phyloP scores from a whole-genome alignment of 352 stramenopile species.

The Pythium chondricola region DNA sequence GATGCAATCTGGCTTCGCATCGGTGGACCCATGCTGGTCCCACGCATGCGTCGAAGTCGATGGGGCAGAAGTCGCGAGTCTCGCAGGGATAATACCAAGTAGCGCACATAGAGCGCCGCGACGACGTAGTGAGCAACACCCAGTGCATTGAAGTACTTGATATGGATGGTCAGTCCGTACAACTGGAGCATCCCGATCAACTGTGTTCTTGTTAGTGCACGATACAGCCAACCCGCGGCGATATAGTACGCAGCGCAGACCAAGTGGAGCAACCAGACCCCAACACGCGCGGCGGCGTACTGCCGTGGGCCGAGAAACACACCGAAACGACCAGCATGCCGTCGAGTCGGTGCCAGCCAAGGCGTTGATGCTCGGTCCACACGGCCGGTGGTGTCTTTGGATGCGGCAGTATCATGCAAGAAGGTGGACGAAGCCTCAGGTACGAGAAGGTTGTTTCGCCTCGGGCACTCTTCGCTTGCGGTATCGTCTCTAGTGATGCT shows the following conservation, averaged over 20 bases:
- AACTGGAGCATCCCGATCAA: background rate
- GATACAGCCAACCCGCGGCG: background rate
- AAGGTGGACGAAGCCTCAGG: too few relatives aligned
- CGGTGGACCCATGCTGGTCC: background rate
- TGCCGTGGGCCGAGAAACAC: background rate
- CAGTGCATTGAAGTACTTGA: background rate
- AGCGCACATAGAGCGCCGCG: background rate
- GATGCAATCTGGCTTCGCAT: background rate
- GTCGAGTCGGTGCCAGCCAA: too few relatives aligned
- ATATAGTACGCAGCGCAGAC: background rate
- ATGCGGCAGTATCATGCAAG: too few relatives aligned
- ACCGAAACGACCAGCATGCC: too few relatives aligned
- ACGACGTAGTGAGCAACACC: background rate
- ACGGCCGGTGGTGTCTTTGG: too few relatives aligned
- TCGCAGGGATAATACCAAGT: background rate
- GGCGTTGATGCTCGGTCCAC: too few relatives aligned
- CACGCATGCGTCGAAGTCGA: background rate
- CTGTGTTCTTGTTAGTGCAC: background rate
- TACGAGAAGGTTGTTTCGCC: slow-evolving; percentile 76
- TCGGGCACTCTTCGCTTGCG: too few relatives aligned
- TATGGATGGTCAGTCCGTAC: background rate
- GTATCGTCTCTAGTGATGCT: too few relatives aligned
- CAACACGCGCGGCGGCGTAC: background rate
- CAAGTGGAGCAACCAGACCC: background rate
- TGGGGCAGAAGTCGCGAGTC: background rate